Percentiles rank a stretch among this genome's conserved stretches.
Conservation (phyloP, 2,329 filamentous ascomycete species). For the Calonectria pauciramosa region DNA sequence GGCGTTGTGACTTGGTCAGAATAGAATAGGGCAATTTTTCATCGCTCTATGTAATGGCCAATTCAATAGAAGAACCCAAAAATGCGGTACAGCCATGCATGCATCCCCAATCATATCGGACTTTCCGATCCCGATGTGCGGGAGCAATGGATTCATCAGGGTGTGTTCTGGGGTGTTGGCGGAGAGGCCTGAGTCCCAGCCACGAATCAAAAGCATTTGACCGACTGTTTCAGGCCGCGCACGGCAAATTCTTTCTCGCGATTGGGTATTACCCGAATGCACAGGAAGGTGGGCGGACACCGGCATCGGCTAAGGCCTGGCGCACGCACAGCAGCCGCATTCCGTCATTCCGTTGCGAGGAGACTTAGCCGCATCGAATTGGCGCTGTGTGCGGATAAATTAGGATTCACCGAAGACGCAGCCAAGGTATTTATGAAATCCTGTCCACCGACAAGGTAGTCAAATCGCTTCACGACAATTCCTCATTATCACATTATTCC, state of each 20-base stretch:
- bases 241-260: neutral
- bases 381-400: neutral
- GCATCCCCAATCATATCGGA: neutral
- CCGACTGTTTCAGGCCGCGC: neutral
- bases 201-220: neutral
- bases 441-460: neutral
- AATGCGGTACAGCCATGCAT: neutral
- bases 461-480: neutral
- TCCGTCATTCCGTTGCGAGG: neutral
- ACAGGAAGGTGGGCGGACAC: neutral
- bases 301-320: slow-evolving; percentile 4
- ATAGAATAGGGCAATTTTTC: too few relatives aligned
- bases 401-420: neutral
- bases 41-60: too few relatives aligned
- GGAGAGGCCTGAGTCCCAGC: neutral
- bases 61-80: too few relatives aligned
- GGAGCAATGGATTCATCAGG: neutral
- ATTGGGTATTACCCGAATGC: slow-evolving; percentile 10
- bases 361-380: neutral
- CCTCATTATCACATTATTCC: neutral
- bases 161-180: neutral
- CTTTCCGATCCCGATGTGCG: neutral
- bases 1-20: neutral
- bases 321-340: neutral
- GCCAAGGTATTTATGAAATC: neutral